phyloP scores from a whole-genome alignment of 176 grass and related monocot genomes.

The Rhynchospora breviuscula region DNA sequence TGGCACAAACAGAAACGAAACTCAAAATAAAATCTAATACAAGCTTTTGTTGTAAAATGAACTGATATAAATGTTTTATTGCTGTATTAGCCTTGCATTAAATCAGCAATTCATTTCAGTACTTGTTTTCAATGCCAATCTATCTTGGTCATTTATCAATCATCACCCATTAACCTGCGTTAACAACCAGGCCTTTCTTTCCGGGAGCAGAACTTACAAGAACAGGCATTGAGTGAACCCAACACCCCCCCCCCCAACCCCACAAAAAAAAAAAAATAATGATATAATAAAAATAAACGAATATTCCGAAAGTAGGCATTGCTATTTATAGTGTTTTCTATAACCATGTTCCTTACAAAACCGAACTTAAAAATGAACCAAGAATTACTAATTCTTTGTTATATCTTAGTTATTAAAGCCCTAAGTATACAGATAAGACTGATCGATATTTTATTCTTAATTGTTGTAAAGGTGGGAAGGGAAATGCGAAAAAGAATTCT shows the following conservation, averaged over 20 bases:
- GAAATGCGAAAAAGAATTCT: constrained; percentile 39
- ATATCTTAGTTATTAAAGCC: background rate
- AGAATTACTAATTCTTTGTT: background rate
- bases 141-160: background rate
- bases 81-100: background rate
- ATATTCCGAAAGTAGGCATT: too few species aligned
- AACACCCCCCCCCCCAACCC: background rate
- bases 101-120: background rate
- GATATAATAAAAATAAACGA: too few species aligned
- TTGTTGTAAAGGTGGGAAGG: constrained; percentile 54
- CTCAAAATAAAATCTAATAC: background rate
- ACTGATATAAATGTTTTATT: background rate
- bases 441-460: background rate
- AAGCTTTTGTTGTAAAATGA: background rate
- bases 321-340: background rate
- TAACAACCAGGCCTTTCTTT: background rate
- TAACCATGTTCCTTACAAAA: background rate
- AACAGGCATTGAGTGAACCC: background rate
- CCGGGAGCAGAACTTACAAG: background rate
- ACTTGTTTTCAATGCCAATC: background rate
- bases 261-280: background rate
- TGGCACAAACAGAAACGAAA: background rate
- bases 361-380: background rate
- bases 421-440: background rate
- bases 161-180: background rate